Conservation (phyloP, 257 asterid genomes). For the Linderniella brevidens region DNA sequence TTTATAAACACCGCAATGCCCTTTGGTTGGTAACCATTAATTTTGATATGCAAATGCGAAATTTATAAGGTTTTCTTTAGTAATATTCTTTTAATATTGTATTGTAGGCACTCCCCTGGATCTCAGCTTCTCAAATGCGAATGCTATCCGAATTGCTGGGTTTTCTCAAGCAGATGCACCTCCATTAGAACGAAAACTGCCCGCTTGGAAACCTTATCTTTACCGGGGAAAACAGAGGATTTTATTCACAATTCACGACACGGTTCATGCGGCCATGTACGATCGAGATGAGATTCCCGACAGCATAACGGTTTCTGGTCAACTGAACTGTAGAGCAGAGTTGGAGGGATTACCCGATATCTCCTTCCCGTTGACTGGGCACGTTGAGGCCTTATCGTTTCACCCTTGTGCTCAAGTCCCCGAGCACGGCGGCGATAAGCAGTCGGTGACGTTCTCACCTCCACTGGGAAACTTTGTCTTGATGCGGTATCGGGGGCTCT, state of each 20-base stretch:
- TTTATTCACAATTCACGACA: conserved; percentile 78
- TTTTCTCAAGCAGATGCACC: conserved; percentile 75
- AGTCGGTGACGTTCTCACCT: conserved; percentile 79
- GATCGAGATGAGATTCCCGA: conserved; percentile 96
- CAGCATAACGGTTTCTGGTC: conserved; percentile 67
- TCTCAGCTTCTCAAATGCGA: conserved; percentile 62
- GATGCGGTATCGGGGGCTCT: conserved; percentile 68
- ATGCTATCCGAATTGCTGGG: conserved; percentile 59
- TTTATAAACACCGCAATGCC: conserved; percentile 85
- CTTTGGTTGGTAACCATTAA: conserved; percentile 63
- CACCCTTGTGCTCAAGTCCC: conserved; percentile 99
- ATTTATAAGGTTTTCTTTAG: neutral
- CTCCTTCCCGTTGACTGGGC: conserved; percentile 66
- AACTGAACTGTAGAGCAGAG: conserved; percentile 94
- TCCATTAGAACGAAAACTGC: conserved; percentile 79
- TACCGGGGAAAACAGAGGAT: conserved; percentile 83
- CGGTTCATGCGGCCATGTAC: conserved; percentile 81
- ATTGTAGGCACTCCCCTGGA: conserved; percentile 77
- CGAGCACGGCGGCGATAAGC: conserved; percentile 81
- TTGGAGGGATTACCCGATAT: conserved; percentile 92
- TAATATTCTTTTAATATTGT: conserved; percentile 9
- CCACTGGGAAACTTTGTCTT: conserved; percentile 74
- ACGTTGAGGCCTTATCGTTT: conserved; percentile 64
- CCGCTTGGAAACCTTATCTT: conserved; percentile 98
- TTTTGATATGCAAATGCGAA: conserved; percentile 10